Evolutionary conservation across 2,329 filamentous ascomycete species (phyloP), one percentile per base, ranked within the genome.

Genomic region (Colletotrichum orbiculare): DNA sequence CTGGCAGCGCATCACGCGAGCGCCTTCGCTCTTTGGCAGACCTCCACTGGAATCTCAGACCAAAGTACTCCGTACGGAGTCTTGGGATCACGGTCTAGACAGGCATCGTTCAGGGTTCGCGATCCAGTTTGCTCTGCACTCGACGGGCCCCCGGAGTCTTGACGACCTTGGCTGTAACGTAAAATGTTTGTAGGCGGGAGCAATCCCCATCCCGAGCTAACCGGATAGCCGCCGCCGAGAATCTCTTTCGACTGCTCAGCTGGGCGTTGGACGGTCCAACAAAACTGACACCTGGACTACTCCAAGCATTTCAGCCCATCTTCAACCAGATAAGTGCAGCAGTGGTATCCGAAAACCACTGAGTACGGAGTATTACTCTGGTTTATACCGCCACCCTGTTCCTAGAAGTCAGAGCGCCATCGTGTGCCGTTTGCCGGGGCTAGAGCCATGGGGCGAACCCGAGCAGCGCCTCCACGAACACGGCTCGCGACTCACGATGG

Each of bases 201-300:
- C 33, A 37, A 42, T 56, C 50, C 42, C n/a, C 9, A n/a, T 38
- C 42, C 58, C 52, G 58, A 63, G 63, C 42, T 66, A 53, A 63
- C 63, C 63, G 63, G 59, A 63, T 63, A 63, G 37, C 58, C 63
- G 58, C 53, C 53, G 53, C 63, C 63, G 59, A 66, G 58, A 43
- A 11, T 17, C 39, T 8, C 34, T n/a, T 35, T 45, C 12, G 42
- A 45, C 4, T 43, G 11, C 42, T 43, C 42, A 7, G 9, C 42
- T n/a, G 42, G 42, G 42, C 42, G 46, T 33, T 3, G 17, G 17
- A 17, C 17, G 17, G 17, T 17, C 17, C 17, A 17, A 17, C 17
- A 17, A 17, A 17, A 17, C 17, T 2, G 17, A 17, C 17, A 17
- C 17, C 17, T 3, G 1, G 17, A 17, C 17, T 17, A 17, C 4